Evolutionary conservation across 176 grass and related monocot genomes (phyloP), one percentile per base, ranked within the genome.

Genomic region (Areca catechu): DNA sequence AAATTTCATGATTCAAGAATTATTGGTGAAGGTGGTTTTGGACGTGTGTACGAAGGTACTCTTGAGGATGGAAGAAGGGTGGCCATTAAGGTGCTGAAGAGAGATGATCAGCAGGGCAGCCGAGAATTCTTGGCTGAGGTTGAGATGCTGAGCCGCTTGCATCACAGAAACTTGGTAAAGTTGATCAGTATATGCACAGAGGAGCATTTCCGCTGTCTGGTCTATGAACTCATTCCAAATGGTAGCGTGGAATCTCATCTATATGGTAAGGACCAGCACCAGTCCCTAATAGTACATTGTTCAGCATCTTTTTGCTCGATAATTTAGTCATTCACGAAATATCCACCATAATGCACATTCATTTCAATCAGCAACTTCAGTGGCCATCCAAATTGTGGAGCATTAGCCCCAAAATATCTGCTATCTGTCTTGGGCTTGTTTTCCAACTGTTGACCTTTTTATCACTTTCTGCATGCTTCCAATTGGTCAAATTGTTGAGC

Each of bases 81-180:
- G 3, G 65, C 65, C 16, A 51, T 55, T 4, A 67, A 67, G 19
- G 51, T 54, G 29, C 65, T 67, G 16, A 67, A 67, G 51, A 67
- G 65, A 67, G 27, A 67, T 67, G 65, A 67, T 51, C 50, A 37
- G 18, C 65, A 67, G 28, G 27, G 65, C 43, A 51, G 51, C 9
- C 51, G 65, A 3, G 65, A 67, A 25, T 67, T 67, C n/a, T 67
- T 67, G 17, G 65, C 65, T 1, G 65, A 67, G 27, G 24, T 67
- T 55, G 65, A 67, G 25, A 67, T 67, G 65, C 51, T 67, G 29
- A 67, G 27, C 27, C 50, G 65, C 16, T 67, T 67, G 51, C 65
- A 67, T 54, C 65, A 67, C 24, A 53, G 65, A 18, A 67, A 67
- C 65, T 55, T 67, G 52, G 65, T 67, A 50, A 67, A 56, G 65